A percentile compares a stretch with the other conserved stretches of the same genome.
Conservation (phyloP, 805 yeast species). For the Yarrowia sp. region DNA sequence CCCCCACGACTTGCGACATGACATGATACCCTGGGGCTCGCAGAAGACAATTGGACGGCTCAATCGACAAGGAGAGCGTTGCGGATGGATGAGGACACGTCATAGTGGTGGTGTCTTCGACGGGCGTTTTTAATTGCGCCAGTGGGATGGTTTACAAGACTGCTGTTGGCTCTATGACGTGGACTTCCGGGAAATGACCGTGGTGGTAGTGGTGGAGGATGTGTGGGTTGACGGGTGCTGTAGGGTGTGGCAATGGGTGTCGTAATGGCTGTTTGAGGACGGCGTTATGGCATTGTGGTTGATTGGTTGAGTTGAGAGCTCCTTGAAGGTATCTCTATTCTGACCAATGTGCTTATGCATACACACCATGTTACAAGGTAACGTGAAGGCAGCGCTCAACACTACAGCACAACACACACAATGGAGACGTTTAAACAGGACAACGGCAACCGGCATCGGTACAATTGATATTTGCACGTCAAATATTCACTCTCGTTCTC, state of each 20-base stretch:
- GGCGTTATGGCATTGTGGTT: not conserved
- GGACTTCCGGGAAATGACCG: slow-evolving; percentile 31
- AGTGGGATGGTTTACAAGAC: not conserved
- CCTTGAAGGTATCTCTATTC: not conserved
- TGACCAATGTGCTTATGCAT: slow-evolving; percentile 7
- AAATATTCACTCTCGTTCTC: not conserved
- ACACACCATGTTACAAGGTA: not conserved
- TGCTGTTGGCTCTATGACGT: not conserved
- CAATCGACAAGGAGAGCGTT: slow-evolving; percentile 18
- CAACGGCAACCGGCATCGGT: too few relatives aligned
- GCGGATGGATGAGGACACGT: not conserved
- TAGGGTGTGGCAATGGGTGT: slow-evolving; percentile 1
- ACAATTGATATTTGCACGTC: not conserved
- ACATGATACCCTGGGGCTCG: slow-evolving; percentile 14
- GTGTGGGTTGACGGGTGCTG: not conserved
- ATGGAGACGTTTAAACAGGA: too few relatives aligned
- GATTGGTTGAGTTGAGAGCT: not conserved
- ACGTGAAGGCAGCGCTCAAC: not conserved
- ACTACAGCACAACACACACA: not conserved
- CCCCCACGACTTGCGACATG: not conserved
- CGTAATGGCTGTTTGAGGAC: not conserved
- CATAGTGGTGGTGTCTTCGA: not conserved
- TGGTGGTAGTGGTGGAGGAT: not conserved
- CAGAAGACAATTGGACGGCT: slow-evolving; percentile 10
- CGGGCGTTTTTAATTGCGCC: slow-evolving; percentile 7